phyloP scores from a whole-genome alignment of 2,329 filamentous ascomycete genomes.

The Cytospora leucostoma region DNA sequence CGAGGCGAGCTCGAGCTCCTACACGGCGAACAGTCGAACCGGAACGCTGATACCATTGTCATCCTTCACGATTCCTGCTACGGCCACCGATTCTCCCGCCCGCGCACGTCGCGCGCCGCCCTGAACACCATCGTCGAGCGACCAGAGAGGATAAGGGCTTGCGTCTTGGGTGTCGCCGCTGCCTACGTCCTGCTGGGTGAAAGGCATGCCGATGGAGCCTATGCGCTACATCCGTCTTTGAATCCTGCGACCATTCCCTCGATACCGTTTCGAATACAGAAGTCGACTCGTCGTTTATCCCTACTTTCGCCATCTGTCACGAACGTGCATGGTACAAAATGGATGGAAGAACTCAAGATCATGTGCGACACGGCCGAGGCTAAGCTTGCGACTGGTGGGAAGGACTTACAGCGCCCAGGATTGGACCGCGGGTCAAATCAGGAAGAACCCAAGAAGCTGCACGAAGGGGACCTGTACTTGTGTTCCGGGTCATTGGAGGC shows the following conservation, averaged over 20 bases:
- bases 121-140: conserved; percentile 87
- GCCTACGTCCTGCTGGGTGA: conserved; percentile 91
- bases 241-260: conserved; percentile 56
- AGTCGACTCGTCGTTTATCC: conserved; percentile 71
- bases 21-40: conserved; percentile 47
- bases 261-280: conserved; percentile 81
- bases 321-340: conserved; percentile 85
- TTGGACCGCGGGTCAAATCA: conserved; percentile 54
- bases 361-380: conserved; percentile 83
- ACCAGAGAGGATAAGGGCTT: conserved; percentile 85
- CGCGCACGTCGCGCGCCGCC: conserved; percentile 69
- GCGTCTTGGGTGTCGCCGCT: conserved; percentile 76
- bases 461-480: conserved; percentile 89
- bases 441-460: conserved; percentile 60
- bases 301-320: conserved; percentile 78
- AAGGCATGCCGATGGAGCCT: conserved; percentile 69
- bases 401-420: conserved; percentile 73
- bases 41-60: conserved; percentile 68
- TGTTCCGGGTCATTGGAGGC: conserved; percentile 83
- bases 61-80: conserved; percentile 93
- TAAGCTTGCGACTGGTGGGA: conserved; percentile 74
- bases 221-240: conserved; percentile 66
- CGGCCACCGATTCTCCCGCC: conserved; percentile 86
- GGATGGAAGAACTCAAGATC: conserved; percentile 87
- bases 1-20: conserved; percentile 67